Evolutionary conservation across 1,139 yeast species (phyloP).

Genomic region (Geotrichum reessii): DNA sequence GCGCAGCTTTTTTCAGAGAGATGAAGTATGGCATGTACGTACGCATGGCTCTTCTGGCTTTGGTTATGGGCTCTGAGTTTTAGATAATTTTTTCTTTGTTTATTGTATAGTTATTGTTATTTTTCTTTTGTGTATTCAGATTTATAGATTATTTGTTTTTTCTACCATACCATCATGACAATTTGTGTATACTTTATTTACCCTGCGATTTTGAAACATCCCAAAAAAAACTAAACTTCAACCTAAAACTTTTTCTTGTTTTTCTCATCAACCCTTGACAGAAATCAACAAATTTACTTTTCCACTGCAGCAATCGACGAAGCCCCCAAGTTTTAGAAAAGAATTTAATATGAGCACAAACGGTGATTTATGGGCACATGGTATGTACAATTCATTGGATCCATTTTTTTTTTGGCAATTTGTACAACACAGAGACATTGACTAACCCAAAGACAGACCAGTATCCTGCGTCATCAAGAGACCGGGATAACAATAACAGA

Average conservation of each 20-base stretch:
- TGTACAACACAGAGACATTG: background rate
- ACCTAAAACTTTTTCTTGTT: background rate
- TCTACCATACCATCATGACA: background rate
- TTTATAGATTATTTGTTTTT: background rate
- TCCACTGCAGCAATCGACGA: too few relatives aligned
- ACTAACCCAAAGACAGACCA: background rate
- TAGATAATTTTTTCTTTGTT: background rate
- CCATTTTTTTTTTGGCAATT: background rate
- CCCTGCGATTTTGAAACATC: background rate
- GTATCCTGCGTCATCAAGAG: background rate
- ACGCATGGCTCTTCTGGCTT: slow-evolving; percentile 96
- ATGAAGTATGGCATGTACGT: slow-evolving; percentile 97
- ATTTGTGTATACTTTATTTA: background rate
- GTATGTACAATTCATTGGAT: background rate
- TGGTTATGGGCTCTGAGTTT: slow-evolving; percentile 75
- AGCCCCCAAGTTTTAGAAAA: background rate
- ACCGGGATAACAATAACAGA: background rate
- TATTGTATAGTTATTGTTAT: background rate
- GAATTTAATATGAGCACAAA: background rate
- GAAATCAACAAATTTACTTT: too few relatives aligned
- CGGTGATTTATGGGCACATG: background rate
- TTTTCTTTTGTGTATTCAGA: background rate
- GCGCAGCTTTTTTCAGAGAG: slow-evolving; percentile 99
- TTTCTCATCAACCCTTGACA: background rate
- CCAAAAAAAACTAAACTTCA: background rate